These are phyloP conservation scores for Beauveria sp. DNA, from an alignment of 2,329 filamentous ascomycete genomes.

Conservation along the genomic window DNA sequence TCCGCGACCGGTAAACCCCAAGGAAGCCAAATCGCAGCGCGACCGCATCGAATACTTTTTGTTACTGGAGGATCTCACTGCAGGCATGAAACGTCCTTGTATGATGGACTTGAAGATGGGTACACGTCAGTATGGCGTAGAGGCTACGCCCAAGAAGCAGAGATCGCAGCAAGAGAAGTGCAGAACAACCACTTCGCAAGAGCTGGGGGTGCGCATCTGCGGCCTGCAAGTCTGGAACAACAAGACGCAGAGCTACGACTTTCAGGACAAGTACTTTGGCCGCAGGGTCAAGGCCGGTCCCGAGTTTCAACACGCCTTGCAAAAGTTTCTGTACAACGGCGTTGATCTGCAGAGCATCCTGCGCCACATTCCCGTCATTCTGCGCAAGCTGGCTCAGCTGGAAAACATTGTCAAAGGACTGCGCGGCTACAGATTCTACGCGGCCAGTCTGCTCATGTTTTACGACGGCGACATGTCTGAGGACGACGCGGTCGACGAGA, in stretches of 20 bases:
- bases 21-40: conserved; percentile 60
- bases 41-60: conserved; percentile 85
- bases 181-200: conserved; percentile 79
- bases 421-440: conserved; percentile 87
- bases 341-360: conserved; percentile 71
- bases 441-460: conserved; percentile 87
- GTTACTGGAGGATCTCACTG: conserved; percentile 86
- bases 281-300: conserved; percentile 77
- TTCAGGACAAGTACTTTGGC: conserved; percentile 97
- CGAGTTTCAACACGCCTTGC: conserved; percentile 84
- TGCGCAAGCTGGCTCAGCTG: conserved; percentile 75
- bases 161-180: conserved; percentile 91
- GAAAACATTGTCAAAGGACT: conserved; percentile 76
- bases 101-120: conserved; percentile 99
- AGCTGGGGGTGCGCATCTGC: conserved; percentile 87
- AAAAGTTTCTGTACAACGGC: conserved; percentile 85
- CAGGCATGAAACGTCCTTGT: conserved; percentile 92
- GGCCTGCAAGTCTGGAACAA: conserved; percentile 95
- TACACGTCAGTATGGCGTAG: conserved; percentile 90
- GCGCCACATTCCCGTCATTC: conserved; percentile 77
- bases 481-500: conserved; percentile 39
- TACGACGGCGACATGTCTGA: conserved; percentile 76
- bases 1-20: conserved; percentile 62
- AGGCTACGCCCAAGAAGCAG: conserved; percentile 86
- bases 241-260: conserved; percentile 75